Base-by-base conservation (phyloP, 2,329 filamentous ascomycete species). In the Penicillium sp. region DNA sequence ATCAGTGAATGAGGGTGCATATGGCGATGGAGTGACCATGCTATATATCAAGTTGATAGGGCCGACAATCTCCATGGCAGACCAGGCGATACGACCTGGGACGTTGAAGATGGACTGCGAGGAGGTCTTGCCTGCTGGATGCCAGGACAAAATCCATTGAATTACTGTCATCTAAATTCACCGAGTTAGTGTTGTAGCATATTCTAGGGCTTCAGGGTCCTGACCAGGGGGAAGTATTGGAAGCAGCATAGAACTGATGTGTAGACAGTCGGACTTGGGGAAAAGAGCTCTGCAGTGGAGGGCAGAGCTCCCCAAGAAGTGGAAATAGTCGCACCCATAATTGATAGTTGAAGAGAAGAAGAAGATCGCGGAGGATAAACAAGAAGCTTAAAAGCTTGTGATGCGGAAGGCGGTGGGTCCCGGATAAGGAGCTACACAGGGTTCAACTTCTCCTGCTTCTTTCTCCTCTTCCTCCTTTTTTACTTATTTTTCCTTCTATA, bases 111-210 rank as follows among this genome's bases (percentile, higher is more conserved):
- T 72, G 60, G 85, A 89, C 43, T 56, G 55, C 17, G 82, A 77
- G 3, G 88, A 95, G 3, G 90, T 95, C 72, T 97, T 97, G 67
- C 93, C 93, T 75, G 91, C 88, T 44, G 87, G 87, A 68, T 96
- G 93, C 78, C 81, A 95, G 48, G 81, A 78, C n/a, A 77, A 72
- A 49, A 83, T 52, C 84, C 85, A 94, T 80, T 95, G 89, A 21
- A 80, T 45, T 1, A 81, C 78, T 0, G 83, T 83, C 55, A 88
- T 63, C 88, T 95, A 53, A 6, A 41, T 17, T 12, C 48, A 55
- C 46, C 56, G 49, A n/a, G 45, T 58, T 52, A 59, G 47, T 31
- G 8, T 47, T 41, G 13, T 32, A 33, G 56, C 8, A 24, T 32
- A 42, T 3, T 41, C 24, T 21, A 4, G 13, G 17, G 10, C 13